Conservation (phyloP, 768 basidiomycete genomes). For the Hygrocybe punicea region DNA sequence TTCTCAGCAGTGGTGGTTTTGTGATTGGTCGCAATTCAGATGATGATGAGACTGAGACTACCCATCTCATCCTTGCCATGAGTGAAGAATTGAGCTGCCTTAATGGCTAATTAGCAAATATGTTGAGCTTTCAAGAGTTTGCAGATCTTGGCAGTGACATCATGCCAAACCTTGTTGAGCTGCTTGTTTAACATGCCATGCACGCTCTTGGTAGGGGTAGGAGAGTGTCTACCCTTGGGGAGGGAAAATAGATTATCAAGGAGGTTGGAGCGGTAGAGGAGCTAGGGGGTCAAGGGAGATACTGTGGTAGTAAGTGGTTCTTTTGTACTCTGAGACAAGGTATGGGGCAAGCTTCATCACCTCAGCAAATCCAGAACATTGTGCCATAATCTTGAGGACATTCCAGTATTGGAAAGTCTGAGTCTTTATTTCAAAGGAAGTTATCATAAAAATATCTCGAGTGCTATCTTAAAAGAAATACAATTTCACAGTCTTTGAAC, state of each 20-base stretch:
- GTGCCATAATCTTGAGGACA: too few relatives aligned
- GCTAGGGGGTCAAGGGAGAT: slow-evolving; percentile 37
- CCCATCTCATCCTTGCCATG: slow-evolving; percentile 15
- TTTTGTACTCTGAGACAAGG: slow-evolving; percentile 31
- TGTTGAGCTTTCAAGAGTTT: slow-evolving; percentile 22
- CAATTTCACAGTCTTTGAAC: too few relatives aligned
- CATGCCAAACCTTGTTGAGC: slow-evolving; percentile 36
- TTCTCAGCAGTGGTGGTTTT: slow-evolving; percentile 29
- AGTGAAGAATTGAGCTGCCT: slow-evolving; percentile 21
- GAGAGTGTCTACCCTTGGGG: slow-evolving; percentile 12
- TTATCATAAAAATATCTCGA: too few relatives aligned
- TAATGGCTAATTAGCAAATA: slow-evolving; percentile 28
- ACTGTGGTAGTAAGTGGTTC: slow-evolving; percentile 30
- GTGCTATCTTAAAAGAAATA: too few relatives aligned
- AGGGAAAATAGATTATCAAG: slow-evolving; percentile 27
- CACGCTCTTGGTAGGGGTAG: slow-evolving; percentile 30
- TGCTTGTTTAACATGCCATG: slow-evolving; percentile 33
- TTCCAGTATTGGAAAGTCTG: too few relatives aligned
- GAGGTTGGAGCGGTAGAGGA: slow-evolving; percentile 36
- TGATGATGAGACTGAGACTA: slow-evolving; percentile 35
- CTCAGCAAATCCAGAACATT: too few relatives aligned
- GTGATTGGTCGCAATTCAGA: slow-evolving; percentile 39
- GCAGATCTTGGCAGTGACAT: slow-evolving; percentile 30
- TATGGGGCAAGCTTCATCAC: slow-evolving; percentile 17
- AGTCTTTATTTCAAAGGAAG: too few relatives aligned